Conservation (phyloP, 192 early-diverging fungal species). For the Backusella psychrophila region DNA sequence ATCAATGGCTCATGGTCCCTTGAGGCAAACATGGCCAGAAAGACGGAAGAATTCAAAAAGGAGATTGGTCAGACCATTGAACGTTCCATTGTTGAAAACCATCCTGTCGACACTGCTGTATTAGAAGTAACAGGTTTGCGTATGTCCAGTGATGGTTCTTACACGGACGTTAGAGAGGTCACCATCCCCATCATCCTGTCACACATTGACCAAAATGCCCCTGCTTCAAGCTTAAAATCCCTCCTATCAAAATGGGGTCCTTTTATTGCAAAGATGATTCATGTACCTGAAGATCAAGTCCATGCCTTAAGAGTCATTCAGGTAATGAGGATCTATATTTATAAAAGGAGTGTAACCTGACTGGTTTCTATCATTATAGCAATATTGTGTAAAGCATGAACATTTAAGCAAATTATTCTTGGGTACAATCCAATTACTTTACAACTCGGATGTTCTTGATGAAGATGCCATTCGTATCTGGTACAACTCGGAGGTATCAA, state of each 20-base stretch:
- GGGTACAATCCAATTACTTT: slow-evolving; percentile 60
- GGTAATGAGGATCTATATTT: background rate
- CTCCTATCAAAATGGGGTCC: slow-evolving; percentile 67
- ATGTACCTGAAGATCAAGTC: slow-evolving; percentile 70
- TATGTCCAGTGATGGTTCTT: slow-evolving; percentile 81
- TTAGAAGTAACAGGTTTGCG: slow-evolving; percentile 87
- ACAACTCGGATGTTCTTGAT: slow-evolving; percentile 80
- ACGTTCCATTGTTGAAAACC: slow-evolving; percentile 76
- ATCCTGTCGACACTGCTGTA: slow-evolving; percentile 68
- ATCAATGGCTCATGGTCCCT: slow-evolving; percentile 47
- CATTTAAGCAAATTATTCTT: slow-evolving; percentile 54
- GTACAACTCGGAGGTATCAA: slow-evolving; percentile 55
- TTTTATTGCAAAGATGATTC: slow-evolving; percentile 66
- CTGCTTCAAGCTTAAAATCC: slow-evolving; percentile 35
- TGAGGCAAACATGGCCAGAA: slow-evolving; percentile 48
- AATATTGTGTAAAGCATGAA: slow-evolving; percentile 49
- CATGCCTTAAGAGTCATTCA: slow-evolving; percentile 57
- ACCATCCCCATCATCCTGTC: slow-evolving; percentile 72
- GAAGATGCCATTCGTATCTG: slow-evolving; percentile 80
- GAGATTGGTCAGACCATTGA: slow-evolving; percentile 76
- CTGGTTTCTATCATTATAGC: slow-evolving; percentile 23
- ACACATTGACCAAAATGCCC: slow-evolving; percentile 52
- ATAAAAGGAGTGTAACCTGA: background rate
- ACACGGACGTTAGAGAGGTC: slow-evolving; percentile 72
- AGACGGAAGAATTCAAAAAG: slow-evolving; percentile 66